A percentile compares a stretch with the other conserved stretches of the same genome.
Conservation (phyloP, 192 early-diverging fungal species). For the Coemansia sp. region DNA sequence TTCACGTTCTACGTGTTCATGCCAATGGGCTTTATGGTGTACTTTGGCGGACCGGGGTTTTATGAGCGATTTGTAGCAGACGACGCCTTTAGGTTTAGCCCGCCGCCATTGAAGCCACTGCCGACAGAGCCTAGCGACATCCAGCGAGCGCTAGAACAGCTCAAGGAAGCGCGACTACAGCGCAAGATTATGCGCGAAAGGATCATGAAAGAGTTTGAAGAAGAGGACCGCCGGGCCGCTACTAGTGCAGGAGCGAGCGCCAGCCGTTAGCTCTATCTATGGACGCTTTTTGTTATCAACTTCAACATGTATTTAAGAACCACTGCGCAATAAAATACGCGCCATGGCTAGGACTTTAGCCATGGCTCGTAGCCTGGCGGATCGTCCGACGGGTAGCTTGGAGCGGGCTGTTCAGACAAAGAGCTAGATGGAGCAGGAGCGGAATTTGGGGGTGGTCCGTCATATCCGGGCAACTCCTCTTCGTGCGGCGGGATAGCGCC, state of each 20-base stretch:
- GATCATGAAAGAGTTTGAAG: constrained; percentile 12
- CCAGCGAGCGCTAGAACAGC: constrained; percentile 5
- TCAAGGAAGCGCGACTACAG: constrained; percentile 12
- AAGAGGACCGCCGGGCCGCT: background rate
- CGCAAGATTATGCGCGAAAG: constrained; percentile 28
- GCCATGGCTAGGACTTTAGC: background rate
- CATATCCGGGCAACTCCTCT: constrained; percentile 43
- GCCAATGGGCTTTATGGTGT: constrained; percentile 53
- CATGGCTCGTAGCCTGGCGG: constrained; percentile 42
- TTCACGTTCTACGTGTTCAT: constrained; percentile 52
- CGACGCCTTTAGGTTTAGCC: constrained; percentile 39
- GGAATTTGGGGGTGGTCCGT: constrained; percentile 7
- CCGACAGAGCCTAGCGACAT: constrained; percentile 36
- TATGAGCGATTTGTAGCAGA: constrained; percentile 50
- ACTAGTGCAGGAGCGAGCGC: background rate
- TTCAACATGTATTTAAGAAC: constrained; percentile 3
- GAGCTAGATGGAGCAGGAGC: background rate
- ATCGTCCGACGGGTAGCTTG: constrained; percentile 30
- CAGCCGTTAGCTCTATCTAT: background rate
- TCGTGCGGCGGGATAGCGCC: constrained; percentile 38
- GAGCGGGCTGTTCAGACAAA: background rate
- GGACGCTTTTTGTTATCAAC: background rate
- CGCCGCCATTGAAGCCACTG: constrained; percentile 32
- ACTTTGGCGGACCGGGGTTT: constrained; percentile 51
- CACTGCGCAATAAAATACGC: background rate